Base-by-base conservation (phyloP, 2,329 filamentous ascomycete species). In the Periconia macrospinosa region DNA sequence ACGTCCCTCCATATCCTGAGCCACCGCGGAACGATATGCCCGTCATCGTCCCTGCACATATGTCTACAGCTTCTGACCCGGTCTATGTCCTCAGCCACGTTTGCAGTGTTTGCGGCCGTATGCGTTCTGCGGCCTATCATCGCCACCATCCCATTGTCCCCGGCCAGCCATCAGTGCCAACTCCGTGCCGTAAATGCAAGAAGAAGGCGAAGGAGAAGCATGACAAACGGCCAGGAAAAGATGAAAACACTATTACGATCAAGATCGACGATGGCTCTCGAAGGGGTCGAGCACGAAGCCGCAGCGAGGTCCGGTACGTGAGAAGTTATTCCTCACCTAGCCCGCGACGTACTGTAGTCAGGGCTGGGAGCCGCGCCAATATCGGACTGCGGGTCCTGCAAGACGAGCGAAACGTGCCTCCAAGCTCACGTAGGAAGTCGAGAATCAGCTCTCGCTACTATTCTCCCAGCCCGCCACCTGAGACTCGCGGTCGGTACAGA, bases 61-160 rank as follows among this genome's bases (percentile, higher is more conserved):
- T 45, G 11, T 13, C n/a, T 9, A 27, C 57, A 41, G 59, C 56
- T 47, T 52, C 61, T 11, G 47, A 56, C 18, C 33, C 33, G 3
- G 59, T 67, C 11, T 63, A 66, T 20, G 61, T 68, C 11, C 54
- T 66, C 30, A 73, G 67, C 48, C 72, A 75, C 57, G 68, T 66
- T 8, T 75, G 72, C 53, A 69, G 63, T 27, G 54, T 67, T 17
- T 75, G 72, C 43, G 65, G 67, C 11, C 54, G 59, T 15, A 63
- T 70, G 58, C 68, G 72, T 14, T 75, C 71, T 19, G 56, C 59
- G 40, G 61, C 65, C 45, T 75, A 64, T 41, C 72, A 75, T 53
- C 67, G 69, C 33, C 57, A 64, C 6, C 60, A 74, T 52, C 72
- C 72, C 3, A 62, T 74, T n/a, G 47, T 71, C 15, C 71, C 71